Base-by-base conservation (phyloP, 1,139 yeast species). In the Dujonia santamariae region DNA sequence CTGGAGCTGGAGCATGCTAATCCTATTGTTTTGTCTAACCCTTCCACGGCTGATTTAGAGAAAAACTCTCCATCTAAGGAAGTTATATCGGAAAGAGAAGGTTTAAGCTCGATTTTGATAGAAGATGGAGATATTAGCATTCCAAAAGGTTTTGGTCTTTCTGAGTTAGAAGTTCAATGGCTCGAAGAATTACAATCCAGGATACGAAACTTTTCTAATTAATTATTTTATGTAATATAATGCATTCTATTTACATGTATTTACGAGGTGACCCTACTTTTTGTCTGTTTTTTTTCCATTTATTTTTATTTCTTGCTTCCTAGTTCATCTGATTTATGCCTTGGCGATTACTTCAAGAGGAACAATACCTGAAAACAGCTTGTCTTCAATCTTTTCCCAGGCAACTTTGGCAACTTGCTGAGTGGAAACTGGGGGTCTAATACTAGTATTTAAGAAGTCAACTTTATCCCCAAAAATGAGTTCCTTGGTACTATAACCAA, bases 351-450 rank as follows among this genome's bases (percentile, higher is more conserved):
- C 78, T 25, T 80, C 83, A 39, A 83, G 54, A 2, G 70, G 48
- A 2, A 85, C 76, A 4, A 80, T 75, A 0, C 92, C 94, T 15
- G 56, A 59, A 42, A 75, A 72, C 2, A 53, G 54, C 0, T 54
- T 52, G 37, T 78, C 78, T 14, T 68, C 68, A 25, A 85, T 58
- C 28, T 76, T 77, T 30, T 78, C 74, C 20, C 79, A 63, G 2
- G 80, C 63, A 30, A 76, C 75, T 31, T 61, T 53, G 1, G 92
- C 86, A 2, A 87, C 95, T 28, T 70, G 64, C 43, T 80, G 85
- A 0, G 87, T 84, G 1, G 86, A 71, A 3, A 85, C 63, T 0
- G 84, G 65, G 0, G 92, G 92, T 42, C 85, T 67, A 0, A 80
- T 58, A 32, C 77, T 36, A 1, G 67, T 63, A 45, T 75, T 75